phyloP scores from a whole-genome alignment of 148 eudicot genomes.

The Vaccinium darrowii region DNA sequence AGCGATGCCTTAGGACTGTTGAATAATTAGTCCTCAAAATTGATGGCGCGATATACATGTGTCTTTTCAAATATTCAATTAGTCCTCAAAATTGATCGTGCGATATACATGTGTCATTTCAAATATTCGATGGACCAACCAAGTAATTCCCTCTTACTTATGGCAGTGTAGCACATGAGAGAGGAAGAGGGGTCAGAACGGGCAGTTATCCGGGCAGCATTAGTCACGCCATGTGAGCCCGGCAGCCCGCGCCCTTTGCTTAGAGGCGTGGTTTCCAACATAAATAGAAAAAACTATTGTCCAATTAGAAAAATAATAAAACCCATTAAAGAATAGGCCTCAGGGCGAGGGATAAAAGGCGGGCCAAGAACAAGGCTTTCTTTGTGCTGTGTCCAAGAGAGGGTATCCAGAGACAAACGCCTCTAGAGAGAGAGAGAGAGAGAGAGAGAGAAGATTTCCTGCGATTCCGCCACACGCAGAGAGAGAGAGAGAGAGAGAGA shows the following conservation, averaged over 20 bases:
- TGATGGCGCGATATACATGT: too few species aligned
- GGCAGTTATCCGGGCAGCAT: slow-evolving; percentile 26
- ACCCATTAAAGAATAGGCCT: background rate
- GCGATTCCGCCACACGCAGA: slow-evolving; percentile 1
- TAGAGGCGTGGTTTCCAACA: slow-evolving; percentile 14
- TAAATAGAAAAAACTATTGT: background rate
- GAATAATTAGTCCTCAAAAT: too few species aligned
- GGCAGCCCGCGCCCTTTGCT: background rate
- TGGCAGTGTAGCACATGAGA: background rate
- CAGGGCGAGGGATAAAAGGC: slow-evolving; percentile 4
- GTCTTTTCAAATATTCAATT: too few species aligned
- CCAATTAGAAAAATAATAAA: slow-evolving; percentile 16
- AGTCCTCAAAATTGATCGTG: too few species aligned
- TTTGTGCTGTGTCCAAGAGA: slow-evolving; percentile 12
- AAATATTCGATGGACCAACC: background rate
- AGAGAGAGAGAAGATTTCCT: background rate
- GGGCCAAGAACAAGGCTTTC: slow-evolving; percentile 19
- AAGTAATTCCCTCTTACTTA: background rate
- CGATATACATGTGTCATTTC: too few species aligned
- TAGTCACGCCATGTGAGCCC: slow-evolving; percentile 29
- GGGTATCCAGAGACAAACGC: background rate
- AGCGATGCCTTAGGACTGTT: too few species aligned
- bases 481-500: slow-evolving; percentile 14
- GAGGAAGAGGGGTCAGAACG: slow-evolving; percentile 5
- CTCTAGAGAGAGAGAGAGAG: slow-evolving; percentile 17